A percentile compares a stretch with the other conserved stretches of the same genome.
These are phyloP conservation scores for Erysimum cheiranthoides DNA, from an alignment of 345 rosid species.

Conservation along the genomic window DNA sequence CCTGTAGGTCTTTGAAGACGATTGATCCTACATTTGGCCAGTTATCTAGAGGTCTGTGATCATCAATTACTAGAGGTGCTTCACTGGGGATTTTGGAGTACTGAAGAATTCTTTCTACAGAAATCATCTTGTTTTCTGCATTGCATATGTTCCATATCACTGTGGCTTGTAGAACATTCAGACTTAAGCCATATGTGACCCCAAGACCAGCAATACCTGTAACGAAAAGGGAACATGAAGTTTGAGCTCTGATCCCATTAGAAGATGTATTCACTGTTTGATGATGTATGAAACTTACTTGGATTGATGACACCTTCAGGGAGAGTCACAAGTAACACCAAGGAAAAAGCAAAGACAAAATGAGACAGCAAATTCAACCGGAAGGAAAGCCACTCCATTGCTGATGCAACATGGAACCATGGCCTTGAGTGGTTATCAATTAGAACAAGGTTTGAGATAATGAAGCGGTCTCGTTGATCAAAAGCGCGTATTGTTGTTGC, in stretches of 20 bases:
- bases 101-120: slow-evolving; percentile 90
- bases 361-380: slow-evolving; percentile 84
- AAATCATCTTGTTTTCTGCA: slow-evolving; percentile 92
- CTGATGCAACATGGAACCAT: slow-evolving; percentile 84
- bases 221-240: slow-evolving; percentile 19
- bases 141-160: slow-evolving; percentile 92
- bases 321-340: slow-evolving; percentile 81
- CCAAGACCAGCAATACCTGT: slow-evolving; percentile 95
- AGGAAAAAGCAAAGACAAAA: slow-evolving; percentile 86
- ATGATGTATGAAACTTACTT: slow-evolving; percentile 60
- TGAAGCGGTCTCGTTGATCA: slow-evolving; percentile 74
- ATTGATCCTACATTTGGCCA: slow-evolving; percentile 90
- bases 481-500: slow-evolving; percentile 90
- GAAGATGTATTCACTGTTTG: not conserved
- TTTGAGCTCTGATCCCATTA: slow-evolving; percentile 1
- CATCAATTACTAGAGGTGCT: slow-evolving; percentile 72
- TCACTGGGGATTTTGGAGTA: slow-evolving; percentile 78
- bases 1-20: slow-evolving; percentile 78
- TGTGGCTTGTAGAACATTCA: slow-evolving; percentile 83
- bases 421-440: slow-evolving; percentile 85
- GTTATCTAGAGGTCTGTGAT: slow-evolving; percentile 63
- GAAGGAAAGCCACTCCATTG: slow-evolving; percentile 98
- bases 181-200: slow-evolving; percentile 86
- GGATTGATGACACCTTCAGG: slow-evolving; percentile 96
- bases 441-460: slow-evolving; percentile 64